A percentile compares a stretch with the other conserved stretches of the same genome.
phyloP scores from a whole-genome alignment of 495 filamentous ascomycete genomes.

The Penicillium odoratum region DNA sequence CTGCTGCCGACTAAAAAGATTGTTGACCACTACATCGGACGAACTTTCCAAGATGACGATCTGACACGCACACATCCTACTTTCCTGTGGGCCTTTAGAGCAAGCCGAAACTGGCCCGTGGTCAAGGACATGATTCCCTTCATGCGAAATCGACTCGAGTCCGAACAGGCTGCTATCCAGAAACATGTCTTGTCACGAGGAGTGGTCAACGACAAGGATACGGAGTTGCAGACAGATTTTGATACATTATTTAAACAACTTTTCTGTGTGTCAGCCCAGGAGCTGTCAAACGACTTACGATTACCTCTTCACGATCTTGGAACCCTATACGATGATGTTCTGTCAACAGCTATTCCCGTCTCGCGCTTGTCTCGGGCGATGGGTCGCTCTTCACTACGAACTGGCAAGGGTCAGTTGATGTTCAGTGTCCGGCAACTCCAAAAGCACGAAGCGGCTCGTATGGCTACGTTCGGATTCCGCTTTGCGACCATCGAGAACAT shows the following conservation, averaged over 20 bases:
- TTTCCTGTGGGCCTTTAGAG: slow-evolving; percentile 85
- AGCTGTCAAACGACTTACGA: slow-evolving; percentile 66
- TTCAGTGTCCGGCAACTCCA: slow-evolving; percentile 73
- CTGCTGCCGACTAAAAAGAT: slow-evolving; percentile 79
- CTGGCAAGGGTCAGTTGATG: slow-evolving; percentile 72
- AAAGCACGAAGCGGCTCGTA: slow-evolving; percentile 54
- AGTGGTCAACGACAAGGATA: slow-evolving; percentile 36
- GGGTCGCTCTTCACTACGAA: slow-evolving; percentile 34
- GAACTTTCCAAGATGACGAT: slow-evolving; percentile 67
- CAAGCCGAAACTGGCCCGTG: slow-evolving; percentile 71
- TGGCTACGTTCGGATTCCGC: slow-evolving; percentile 72
- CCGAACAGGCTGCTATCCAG: slow-evolving; percentile 29
- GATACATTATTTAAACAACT: slow-evolving; percentile 79
- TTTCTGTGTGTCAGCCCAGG: slow-evolving; percentile 78
- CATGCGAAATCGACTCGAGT: slow-evolving; percentile 62
- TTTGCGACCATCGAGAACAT: slow-evolving; percentile 73
- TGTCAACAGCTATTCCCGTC: slow-evolving; percentile 58
- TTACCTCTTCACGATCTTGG: slow-evolving; percentile 64
- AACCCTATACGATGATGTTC: slow-evolving; percentile 74
- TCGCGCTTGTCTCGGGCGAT: slow-evolving; percentile 38
- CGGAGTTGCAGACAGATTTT: slow-evolving; percentile 57
- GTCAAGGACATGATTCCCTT: slow-evolving; percentile 65
- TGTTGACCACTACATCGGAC: slow-evolving; percentile 73
- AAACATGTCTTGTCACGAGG: slow-evolving; percentile 44
- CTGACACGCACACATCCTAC: slow-evolving; percentile 76